phyloP scores from a whole-genome alignment of 2,329 filamentous ascomycete genomes.

The Fusarium verticillioides region DNA sequence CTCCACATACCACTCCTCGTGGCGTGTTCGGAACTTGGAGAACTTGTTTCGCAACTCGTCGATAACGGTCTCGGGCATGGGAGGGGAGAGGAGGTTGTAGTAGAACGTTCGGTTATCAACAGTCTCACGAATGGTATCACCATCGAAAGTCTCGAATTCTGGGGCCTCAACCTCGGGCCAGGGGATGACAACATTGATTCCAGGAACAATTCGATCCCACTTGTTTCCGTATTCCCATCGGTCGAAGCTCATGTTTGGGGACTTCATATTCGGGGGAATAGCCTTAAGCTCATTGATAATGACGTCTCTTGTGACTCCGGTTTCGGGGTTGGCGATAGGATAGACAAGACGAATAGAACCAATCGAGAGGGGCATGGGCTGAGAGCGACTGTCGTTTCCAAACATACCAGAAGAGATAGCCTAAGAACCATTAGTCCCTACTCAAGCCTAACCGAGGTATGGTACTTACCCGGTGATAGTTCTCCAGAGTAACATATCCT shows the following conservation, averaged over 20 bases:
- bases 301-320: slow-evolving; percentile 75
- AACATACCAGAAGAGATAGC: slow-evolving; percentile 47
- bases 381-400: slow-evolving; percentile 45
- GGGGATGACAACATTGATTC: slow-evolving; percentile 77
- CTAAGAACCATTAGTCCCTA: slow-evolving; percentile 29
- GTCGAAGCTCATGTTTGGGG: slow-evolving; percentile 54
- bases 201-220: slow-evolving; percentile 71
- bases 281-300: slow-evolving; percentile 78
- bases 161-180: slow-evolving; percentile 72
- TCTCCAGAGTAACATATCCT: slow-evolving; percentile 70
- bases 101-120: slow-evolving; percentile 81
- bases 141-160: slow-evolving; percentile 63
- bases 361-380: slow-evolving; percentile 67
- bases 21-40: slow-evolving; percentile 82
- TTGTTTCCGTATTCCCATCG: slow-evolving; percentile 56
- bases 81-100: slow-evolving; percentile 79
- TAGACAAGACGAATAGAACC: slow-evolving; percentile 83
- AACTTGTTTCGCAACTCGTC: slow-evolving; percentile 89
- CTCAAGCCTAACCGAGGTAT: background rate
- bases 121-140: slow-evolving; percentile 80
- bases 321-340: slow-evolving; percentile 73
- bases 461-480: slow-evolving; percentile 71
- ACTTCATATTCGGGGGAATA: slow-evolving; percentile 59
- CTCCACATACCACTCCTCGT: slow-evolving; percentile 78
- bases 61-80: slow-evolving; percentile 81